Conservation (phyloP, 2,329 filamentous ascomycete genomes). For the Apiospora malaysiana region DNA sequence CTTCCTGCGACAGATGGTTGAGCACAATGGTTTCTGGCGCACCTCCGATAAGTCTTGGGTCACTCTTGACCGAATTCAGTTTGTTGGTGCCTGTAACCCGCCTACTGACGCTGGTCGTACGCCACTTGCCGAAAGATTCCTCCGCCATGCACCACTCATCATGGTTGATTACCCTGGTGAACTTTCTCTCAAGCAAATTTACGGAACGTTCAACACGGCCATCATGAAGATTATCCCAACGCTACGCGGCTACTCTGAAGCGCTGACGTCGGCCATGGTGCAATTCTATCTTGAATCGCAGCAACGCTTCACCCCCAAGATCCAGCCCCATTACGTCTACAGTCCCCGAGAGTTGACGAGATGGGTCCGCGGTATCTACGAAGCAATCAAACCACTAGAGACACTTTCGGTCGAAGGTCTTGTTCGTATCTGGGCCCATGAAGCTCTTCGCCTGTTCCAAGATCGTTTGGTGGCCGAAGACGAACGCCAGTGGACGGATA, state of each 20-base stretch:
- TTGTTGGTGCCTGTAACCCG: slow-evolving; percentile 98
- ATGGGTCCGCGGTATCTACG: slow-evolving; percentile 97
- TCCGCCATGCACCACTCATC: slow-evolving; percentile 95
- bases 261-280: slow-evolving; percentile 97
- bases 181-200: slow-evolving; percentile 93
- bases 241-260: slow-evolving; percentile 91
- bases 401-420: slow-evolving; percentile 87
- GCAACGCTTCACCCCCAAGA: slow-evolving; percentile 90
- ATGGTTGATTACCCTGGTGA: slow-evolving; percentile 99
- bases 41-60: slow-evolving; percentile 98
- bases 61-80: slow-evolving; percentile 95
- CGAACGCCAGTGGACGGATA: slow-evolving; percentile 93
- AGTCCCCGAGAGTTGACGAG: slow-evolving; percentile 96
- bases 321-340: slow-evolving; percentile 99
- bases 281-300: slow-evolving; percentile 95
- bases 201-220: slow-evolving; percentile 96
- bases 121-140: slow-evolving; percentile 88
- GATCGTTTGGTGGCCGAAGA: slow-evolving; percentile 95
- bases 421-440: slow-evolving; percentile 97
- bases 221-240: slow-evolving; percentile 96
- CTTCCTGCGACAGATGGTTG: slow-evolving; percentile 94
- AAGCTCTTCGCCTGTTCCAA: slow-evolving; percentile 94
- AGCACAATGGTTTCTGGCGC: slow-evolving; percentile 99
- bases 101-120: slow-evolving; percentile 97
- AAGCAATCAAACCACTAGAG: slow-evolving; percentile 93